A percentile compares a stretch with the other conserved stretches of the same genome.
phyloP scores from a whole-genome alignment of 1,139 yeast genomes.

The Saccharomyces hybrid region DNA sequence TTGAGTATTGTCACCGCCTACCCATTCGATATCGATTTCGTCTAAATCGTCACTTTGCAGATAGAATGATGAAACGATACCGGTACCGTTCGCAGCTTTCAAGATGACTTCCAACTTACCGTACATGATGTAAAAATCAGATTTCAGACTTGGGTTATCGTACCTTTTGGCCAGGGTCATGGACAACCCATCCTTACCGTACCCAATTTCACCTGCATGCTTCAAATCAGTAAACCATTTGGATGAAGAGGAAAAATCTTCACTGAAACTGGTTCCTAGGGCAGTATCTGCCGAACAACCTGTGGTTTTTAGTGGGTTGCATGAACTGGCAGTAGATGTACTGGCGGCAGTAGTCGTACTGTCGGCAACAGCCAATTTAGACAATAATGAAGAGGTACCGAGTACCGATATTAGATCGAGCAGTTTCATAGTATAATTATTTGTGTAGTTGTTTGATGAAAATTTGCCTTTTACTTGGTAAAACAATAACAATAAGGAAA shows the following conservation, averaged over 20 bases:
- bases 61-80: conserved; percentile 72
- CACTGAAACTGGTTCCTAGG: conserved; percentile 46
- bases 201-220: conserved; percentile 35
- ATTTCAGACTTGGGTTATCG: conserved; percentile 69
- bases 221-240: conserved; percentile 36
- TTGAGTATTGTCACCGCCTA: conserved; percentile 65
- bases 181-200: conserved; percentile 49
- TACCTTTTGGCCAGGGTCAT: conserved; percentile 52
- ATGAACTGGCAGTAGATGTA: conserved; percentile 24
- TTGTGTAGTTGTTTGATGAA: background rate
- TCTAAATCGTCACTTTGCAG: conserved; percentile 80
- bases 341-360: background rate
- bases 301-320: conserved; percentile 37
- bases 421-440: background rate
- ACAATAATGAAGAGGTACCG: conserved; percentile 4
- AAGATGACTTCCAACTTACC: conserved; percentile 70
- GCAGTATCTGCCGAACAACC: conserved; percentile 47
- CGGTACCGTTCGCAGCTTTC: conserved; percentile 67
- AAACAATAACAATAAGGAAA: background rate
- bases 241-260: conserved; percentile 41
- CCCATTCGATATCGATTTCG: conserved; percentile 80
- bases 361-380: conserved; percentile 5
- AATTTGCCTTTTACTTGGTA: too few species aligned
- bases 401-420: background rate
- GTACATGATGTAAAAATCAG: conserved; percentile 77